A percentile compares a stretch with the other conserved stretches of the same genome.
Conservation (phyloP, 371 early-diverging fungal genomes). For the Lichtheimia ramosa region DNA sequence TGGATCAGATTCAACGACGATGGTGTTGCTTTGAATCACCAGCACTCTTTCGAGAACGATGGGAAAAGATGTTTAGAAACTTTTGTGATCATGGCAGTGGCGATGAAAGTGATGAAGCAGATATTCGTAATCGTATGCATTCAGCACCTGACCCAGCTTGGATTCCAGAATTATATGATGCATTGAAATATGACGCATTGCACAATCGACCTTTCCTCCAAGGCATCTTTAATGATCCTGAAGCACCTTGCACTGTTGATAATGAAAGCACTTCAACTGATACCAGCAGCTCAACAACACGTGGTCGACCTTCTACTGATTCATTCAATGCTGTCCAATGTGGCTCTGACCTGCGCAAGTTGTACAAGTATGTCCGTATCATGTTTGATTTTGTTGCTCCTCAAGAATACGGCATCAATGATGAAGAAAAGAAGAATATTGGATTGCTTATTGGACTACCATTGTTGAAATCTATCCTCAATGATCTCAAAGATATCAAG, state of each 20-base stretch:
- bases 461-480: slow-evolving; percentile 75
- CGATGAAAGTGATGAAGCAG: slow-evolving; percentile 39
- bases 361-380: slow-evolving; percentile 81
- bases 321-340: slow-evolving; percentile 5
- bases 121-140: slow-evolving; percentile 17
- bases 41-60: slow-evolving; percentile 83
- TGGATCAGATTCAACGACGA: slow-evolving; percentile 59
- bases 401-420: slow-evolving; percentile 88
- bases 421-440: slow-evolving; percentile 84
- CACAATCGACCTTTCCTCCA: slow-evolving; percentile 90
- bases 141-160: slow-evolving; percentile 74
- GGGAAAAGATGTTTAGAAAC: slow-evolving; percentile 93
- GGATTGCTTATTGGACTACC: slow-evolving; percentile 80
- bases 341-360: slow-evolving; percentile 45
- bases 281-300: slow-evolving; percentile 5
- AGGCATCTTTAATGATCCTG: slow-evolving; percentile 54
- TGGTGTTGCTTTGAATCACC: slow-evolving; percentile 87
- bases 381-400: slow-evolving; percentile 94
- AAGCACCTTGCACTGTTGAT: slow-evolving; percentile 9
- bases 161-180: slow-evolving; percentile 92
- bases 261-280: slow-evolving; percentile 10
- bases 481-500: slow-evolving; percentile 70
- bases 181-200: slow-evolving; percentile 92
- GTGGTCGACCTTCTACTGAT: slow-evolving; percentile 9
- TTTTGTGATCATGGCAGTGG: slow-evolving; percentile 71